Evolutionary conservation across 345 rosid genomes (phyloP), one percentile per base, ranked within the genome.

Genomic region (Fremontodendron californicum): DNA sequence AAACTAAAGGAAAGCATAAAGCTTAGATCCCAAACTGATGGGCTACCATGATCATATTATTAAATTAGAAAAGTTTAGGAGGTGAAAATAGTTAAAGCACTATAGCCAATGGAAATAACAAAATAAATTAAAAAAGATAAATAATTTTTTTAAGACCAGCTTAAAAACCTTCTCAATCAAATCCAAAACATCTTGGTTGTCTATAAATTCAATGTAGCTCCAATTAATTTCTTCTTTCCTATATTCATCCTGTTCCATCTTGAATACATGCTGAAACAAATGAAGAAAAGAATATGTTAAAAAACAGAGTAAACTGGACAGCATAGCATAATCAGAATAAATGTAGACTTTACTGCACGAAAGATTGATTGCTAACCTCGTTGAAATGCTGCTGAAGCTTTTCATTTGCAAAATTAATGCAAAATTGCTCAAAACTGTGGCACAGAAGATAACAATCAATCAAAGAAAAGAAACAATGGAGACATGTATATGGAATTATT

Each of bases 201-300:
- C 99, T 60, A 96, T 87, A 82, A 96, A 96, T 77, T 96, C 99
- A 67, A 96, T 96, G 78, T 96, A 96, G 86, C 99, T 96, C 99
- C 99, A 96, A 72, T 93, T 87, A 77, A 96, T 96, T 86, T 90
- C 93, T 88, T 96, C 99, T 86, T 88, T 96, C 85, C 84, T 85
- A 72, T 96, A 96, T 82, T 96, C 99, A 73, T 92, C 99, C 81
- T 96, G 99, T 85, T 96, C 99, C 99, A 93, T 93, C 93, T 93
- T 96, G 85, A 96, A 96, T 45, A 96, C 98, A 82, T 96, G 99
- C 99, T 96, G 98, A 85, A 86, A 84, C 46, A 68, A 78, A 57
- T 65, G 18, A 69, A 16, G 66, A 74, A 27, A 77, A 80, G 37
- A 49, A 49, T 29, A 31, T 49, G 23, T 46, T 16, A 64, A 45